These are phyloP conservation scores for Penium margaritaceum DNA, from an alignment of 139 green algal species.

Conservation along the genomic window DNA sequence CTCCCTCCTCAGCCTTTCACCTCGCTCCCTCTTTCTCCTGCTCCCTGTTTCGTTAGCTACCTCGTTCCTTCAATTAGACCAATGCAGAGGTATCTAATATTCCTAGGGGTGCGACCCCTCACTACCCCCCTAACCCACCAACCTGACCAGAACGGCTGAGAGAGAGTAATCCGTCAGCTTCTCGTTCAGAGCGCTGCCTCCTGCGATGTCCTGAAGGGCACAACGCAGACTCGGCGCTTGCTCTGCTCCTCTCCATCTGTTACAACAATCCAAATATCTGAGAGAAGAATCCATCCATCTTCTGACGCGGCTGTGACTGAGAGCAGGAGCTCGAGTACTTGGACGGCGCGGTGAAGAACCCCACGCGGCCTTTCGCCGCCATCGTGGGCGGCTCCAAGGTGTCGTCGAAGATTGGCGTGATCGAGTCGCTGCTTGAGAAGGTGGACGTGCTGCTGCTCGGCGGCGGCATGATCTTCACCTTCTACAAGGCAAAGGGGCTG, in stretches of 20 bases:
- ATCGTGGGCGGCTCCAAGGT: conserved; percentile 98
- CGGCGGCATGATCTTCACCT: conserved; percentile 87
- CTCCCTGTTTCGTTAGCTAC: no score
- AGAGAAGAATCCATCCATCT: no score
- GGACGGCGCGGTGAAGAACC: conserved; percentile 76
- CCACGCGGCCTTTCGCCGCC: conserved; percentile 86
- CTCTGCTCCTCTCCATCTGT: no score
- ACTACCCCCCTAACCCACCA: no score
- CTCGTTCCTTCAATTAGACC: no score
- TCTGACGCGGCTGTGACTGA: conserved; percentile 96
- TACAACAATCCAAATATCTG: no score
- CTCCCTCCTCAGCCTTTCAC: no score
- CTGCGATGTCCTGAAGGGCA: no score
- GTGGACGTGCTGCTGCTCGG: conserved; percentile 79
- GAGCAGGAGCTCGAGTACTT: conserved; percentile 81
- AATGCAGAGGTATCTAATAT: conserved; percentile 91
- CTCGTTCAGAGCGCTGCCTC: conserved; percentile 95
- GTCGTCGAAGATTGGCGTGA: conserved; percentile 97
- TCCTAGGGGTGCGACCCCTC: no score
- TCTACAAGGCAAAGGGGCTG: conserved; percentile 87
- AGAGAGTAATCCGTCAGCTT: conserved; percentile 87
- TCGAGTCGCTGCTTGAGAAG: conserved; percentile 88
- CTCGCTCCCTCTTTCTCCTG: no score
- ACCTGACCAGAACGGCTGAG: conserved; percentile 68
- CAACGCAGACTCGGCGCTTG: conserved; percentile 88